Percentiles rank a stretch among this genome's conserved stretches.
phyloP scores from a whole-genome alignment of 805 yeast genomes.

The Metschnikowia lunata region DNA sequence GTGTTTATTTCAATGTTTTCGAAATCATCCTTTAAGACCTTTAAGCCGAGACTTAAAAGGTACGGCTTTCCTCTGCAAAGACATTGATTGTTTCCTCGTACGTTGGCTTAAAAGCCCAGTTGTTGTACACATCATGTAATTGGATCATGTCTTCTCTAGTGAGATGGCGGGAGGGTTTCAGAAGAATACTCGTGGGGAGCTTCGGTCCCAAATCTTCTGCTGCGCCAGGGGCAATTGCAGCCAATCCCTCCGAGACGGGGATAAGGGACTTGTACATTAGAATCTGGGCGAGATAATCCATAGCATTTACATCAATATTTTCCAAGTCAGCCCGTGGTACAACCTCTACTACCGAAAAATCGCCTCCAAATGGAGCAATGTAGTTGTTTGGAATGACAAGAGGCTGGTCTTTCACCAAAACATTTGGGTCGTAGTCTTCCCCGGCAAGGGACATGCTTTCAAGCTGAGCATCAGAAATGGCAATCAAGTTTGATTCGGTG shows the following conservation, averaged over 20 bases:
- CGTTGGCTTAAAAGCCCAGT: constrained; percentile 88
- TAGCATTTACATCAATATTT: constrained; percentile 42
- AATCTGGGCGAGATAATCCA: constrained; percentile 56
- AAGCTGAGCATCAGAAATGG: constrained; percentile 29
- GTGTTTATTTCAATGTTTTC: too few relatives aligned
- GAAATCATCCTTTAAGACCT: too few relatives aligned
- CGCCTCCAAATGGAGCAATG: constrained; percentile 27
- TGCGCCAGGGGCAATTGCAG: constrained; percentile 80
- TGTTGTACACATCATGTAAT: constrained; percentile 49
- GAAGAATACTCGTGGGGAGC: constrained; percentile 29
- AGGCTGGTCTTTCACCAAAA: constrained; percentile 36
- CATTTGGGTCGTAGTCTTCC: constrained; percentile 32
- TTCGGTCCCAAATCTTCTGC: constrained; percentile 42
- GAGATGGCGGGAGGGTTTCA: constrained; percentile 46
- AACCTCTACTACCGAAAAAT: constrained; percentile 56
- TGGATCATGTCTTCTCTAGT: constrained; percentile 50
- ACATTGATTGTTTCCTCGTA: constrained; percentile 16
- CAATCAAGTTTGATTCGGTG: constrained; percentile 55
- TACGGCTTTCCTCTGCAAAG: constrained; percentile 15
- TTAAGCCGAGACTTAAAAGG: constrained; percentile 1
- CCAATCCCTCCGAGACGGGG: constrained; percentile 44
- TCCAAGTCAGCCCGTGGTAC: constrained; percentile 32
- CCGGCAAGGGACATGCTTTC: constrained; percentile 20
- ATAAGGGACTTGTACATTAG: constrained; percentile 29
- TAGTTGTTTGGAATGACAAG: constrained; percentile 25